phyloP scores from a whole-genome alignment of 306 rosid species.

The Vigna trinervia region DNA sequence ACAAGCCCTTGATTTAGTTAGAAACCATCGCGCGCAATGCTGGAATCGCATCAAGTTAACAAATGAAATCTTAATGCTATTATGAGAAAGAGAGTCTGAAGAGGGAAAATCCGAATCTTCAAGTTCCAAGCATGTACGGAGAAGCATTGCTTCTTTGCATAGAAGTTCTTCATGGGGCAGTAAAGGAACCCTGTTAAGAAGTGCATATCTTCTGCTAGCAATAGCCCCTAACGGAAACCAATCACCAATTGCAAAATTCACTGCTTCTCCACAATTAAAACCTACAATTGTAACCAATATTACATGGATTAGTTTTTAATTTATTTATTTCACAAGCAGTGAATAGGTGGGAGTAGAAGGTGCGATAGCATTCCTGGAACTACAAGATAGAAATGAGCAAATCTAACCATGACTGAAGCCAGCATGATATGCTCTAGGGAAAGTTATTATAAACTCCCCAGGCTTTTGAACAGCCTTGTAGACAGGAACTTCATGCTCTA shows the following conservation, averaged over 20 bases:
- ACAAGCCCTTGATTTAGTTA: constrained; percentile 72
- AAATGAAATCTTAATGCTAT: constrained; percentile 66
- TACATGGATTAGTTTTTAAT: constrained; percentile 23
- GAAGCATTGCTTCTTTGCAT: constrained; percentile 94
- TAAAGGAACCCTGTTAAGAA: constrained; percentile 84
- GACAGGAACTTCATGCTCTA: constrained; percentile 86
- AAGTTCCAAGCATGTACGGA: constrained; percentile 63
- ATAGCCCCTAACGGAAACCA: constrained; percentile 96
- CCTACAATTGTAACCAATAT: constrained; percentile 59
- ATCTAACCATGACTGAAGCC: constrained; percentile 94
- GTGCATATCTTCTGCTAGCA: constrained; percentile 89
- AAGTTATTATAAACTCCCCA: constrained; percentile 90
- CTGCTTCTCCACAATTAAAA: constrained; percentile 98
- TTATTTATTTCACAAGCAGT: constrained; percentile 1
- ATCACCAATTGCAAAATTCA: constrained; percentile 92
- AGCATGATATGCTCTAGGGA: constrained; percentile 95
- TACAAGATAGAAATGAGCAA: constrained; percentile 32
- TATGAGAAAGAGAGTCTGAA: constrained; percentile 58
- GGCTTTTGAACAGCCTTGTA: constrained; percentile 96
- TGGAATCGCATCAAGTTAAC: constrained; percentile 84
- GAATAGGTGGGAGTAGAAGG: constrained; percentile 24
- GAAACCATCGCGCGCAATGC: constrained; percentile 86
- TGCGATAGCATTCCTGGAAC: constrained; percentile 29
- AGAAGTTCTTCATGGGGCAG: constrained; percentile 95
- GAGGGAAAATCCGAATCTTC: constrained; percentile 70